Conservation (phyloP, 805 yeast species). For the Metschnikowia orientalis region DNA sequence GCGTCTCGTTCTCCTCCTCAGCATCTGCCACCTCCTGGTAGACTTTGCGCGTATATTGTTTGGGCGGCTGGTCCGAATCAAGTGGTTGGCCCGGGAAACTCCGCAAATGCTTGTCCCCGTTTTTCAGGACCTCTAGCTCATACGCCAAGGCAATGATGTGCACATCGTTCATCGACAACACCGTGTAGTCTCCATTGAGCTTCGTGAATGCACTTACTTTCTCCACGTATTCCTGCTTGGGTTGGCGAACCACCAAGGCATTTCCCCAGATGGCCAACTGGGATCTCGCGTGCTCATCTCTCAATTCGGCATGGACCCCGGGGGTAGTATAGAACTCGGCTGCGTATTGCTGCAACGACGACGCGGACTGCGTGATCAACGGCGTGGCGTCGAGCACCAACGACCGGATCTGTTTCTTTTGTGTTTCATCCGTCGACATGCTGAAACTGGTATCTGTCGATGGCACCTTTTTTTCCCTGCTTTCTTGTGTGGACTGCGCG, state of each 20-base stretch:
- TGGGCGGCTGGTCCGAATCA: constrained; percentile 19
- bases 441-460: too few relatives aligned
- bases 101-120: constrained; percentile 70
- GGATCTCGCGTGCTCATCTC: constrained; percentile 77
- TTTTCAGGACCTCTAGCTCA: constrained; percentile 75
- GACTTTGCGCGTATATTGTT: constrained; percentile 3
- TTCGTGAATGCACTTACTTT: constrained; percentile 73
- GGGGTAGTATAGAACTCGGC: constrained; percentile 81
- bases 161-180: constrained; percentile 84
- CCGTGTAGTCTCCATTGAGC: constrained; percentile 87
- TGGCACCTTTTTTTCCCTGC: too few relatives aligned
- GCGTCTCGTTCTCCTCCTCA: constrained; percentile 8
- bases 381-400: constrained; percentile 84
- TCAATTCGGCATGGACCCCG: constrained; percentile 81
- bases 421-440: constrained; percentile 2
- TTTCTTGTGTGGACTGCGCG: background rate
- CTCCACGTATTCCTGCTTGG: constrained; percentile 57
- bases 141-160: constrained; percentile 89
- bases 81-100: constrained; percentile 63
- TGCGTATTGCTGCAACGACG: constrained; percentile 68
- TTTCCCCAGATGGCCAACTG: constrained; percentile 82
- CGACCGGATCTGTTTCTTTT: constrained; percentile 11
- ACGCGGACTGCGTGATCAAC: constrained; percentile 76
- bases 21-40: background rate
- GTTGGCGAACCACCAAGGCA: constrained; percentile 66